phyloP scores from a whole-genome alignment of 2,329 filamentous ascomycete genomes.

The Escovopsis sp. region DNA sequence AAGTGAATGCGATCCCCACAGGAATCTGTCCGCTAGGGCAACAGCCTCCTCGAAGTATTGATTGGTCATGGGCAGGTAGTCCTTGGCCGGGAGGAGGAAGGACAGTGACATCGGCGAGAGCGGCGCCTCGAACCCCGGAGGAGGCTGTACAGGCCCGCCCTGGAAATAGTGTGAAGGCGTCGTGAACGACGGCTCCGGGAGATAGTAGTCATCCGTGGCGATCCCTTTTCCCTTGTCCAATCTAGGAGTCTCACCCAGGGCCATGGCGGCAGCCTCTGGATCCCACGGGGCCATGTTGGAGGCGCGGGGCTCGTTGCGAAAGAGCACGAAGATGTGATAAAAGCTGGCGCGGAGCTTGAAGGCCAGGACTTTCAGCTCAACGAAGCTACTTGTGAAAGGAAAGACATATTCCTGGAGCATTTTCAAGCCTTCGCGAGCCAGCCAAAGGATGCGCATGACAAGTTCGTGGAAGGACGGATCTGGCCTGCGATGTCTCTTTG shows the following conservation, averaged over 20 bases:
- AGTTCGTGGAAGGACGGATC: constrained; percentile 73
- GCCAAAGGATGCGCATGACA: constrained; percentile 84
- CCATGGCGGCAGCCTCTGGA: constrained; percentile 26
- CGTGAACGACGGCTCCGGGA: constrained; percentile 29
- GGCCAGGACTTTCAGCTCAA: constrained; percentile 75
- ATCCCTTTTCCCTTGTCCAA: constrained; percentile 35
- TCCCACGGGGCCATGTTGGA: constrained; percentile 42
- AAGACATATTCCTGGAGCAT: constrained; percentile 81
- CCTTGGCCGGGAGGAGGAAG: constrained; percentile 62
- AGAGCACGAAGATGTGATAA: constrained; percentile 92
- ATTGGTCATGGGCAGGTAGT: constrained; percentile 75
- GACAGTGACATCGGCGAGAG: constrained; percentile 37
- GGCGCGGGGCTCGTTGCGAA: constrained; percentile 78
- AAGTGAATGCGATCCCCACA: constrained; percentile 81
- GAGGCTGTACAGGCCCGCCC: constrained; percentile 42
- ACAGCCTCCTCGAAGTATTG: constrained; percentile 69
- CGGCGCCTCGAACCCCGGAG: constrained; percentile 36
- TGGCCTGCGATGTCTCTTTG: constrained; percentile 69
- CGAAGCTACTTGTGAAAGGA: constrained; percentile 65
- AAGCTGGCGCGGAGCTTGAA: constrained; percentile 90
- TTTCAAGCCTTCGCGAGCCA: constrained; percentile 77
- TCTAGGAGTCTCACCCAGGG: constrained; percentile 15
- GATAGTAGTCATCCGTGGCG: constrained; percentile 24
- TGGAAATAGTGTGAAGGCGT: constrained; percentile 37
- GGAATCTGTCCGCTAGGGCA: constrained; percentile 54